phyloP scores from a whole-genome alignment of 805 yeast species.

The Teunomyces pallodes region DNA sequence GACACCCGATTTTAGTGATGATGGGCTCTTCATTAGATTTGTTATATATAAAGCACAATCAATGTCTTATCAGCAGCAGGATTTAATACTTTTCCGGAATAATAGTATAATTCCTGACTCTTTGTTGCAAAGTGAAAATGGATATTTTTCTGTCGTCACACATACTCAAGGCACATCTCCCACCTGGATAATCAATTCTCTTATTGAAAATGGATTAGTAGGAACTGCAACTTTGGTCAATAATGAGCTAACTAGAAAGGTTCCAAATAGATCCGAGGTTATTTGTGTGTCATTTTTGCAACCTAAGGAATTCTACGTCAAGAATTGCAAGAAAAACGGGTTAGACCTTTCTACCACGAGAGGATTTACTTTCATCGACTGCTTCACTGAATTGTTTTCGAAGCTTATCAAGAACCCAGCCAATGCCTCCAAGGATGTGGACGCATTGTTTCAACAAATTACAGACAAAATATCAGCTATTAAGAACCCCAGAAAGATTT shows the following conservation, averaged over 20 bases:
- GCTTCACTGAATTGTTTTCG: slow-evolving; percentile 45
- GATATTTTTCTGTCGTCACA: slow-evolving; percentile 26
- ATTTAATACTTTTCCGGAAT: slow-evolving; percentile 51
- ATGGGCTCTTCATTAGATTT: not conserved
- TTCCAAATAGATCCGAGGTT: slow-evolving; percentile 26
- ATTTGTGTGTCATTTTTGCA: slow-evolving; percentile 35
- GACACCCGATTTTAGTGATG: not conserved
- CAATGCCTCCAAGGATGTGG: slow-evolving; percentile 13
- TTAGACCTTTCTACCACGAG: slow-evolving; percentile 23
- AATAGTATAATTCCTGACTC: slow-evolving; percentile 41
- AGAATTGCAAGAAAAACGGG: slow-evolving; percentile 39
- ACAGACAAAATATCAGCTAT: slow-evolving; percentile 6
- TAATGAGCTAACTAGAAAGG: slow-evolving; percentile 21
- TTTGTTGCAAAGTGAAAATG: slow-evolving; percentile 13
- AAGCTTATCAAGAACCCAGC: slow-evolving; percentile 23
- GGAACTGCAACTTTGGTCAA: slow-evolving; percentile 48
- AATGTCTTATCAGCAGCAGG: slow-evolving; percentile 40
- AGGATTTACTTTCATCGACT: slow-evolving; percentile 42
- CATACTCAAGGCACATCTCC: slow-evolving; percentile 54
- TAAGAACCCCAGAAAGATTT: slow-evolving; percentile 13
- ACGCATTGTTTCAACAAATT: slow-evolving; percentile 17
- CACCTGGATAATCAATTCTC: slow-evolving; percentile 56
- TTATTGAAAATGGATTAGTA: slow-evolving; percentile 49
- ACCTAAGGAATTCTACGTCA: slow-evolving; percentile 30
- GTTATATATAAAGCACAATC: not conserved